phyloP scores from a whole-genome alignment of 345 rosid species.

The Gossypium australe region DNA sequence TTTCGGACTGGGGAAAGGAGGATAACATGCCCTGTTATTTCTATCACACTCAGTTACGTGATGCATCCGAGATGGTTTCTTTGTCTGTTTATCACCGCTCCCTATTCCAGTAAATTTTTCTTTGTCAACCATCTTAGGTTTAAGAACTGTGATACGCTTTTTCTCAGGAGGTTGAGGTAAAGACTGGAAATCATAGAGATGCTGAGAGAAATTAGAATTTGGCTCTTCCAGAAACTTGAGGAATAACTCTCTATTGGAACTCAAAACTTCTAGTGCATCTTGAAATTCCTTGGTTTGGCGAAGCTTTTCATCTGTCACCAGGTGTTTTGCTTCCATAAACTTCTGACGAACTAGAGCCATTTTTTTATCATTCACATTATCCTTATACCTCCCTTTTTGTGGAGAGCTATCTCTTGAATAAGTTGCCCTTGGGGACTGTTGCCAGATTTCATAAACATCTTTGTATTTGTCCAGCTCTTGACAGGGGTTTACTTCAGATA shows the following conservation, averaged over 20 bases:
- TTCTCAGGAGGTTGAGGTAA: conserved; percentile 59
- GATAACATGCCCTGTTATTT: conserved; percentile 33
- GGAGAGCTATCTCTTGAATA: conserved; percentile 41
- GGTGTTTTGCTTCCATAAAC: conserved; percentile 74
- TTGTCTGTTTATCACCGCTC: conserved; percentile 41
- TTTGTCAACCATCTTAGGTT: conserved; percentile 63
- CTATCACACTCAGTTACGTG: conserved; percentile 40
- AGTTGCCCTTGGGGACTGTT: conserved; percentile 38
- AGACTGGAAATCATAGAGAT: conserved; percentile 44
- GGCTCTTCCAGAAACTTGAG: conserved; percentile 75
- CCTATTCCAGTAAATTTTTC: conserved; percentile 37
- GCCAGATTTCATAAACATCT: conserved; percentile 69
- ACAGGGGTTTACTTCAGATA: conserved; percentile 23
- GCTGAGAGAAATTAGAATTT: conserved; percentile 57
- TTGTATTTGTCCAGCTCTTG: conserved; percentile 40
- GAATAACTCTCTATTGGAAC: conserved; percentile 66
- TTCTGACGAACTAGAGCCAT: conserved; percentile 81
- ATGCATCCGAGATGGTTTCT: conserved; percentile 34
- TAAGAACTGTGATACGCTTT: conserved; percentile 80
- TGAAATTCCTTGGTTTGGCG: conserved; percentile 76
- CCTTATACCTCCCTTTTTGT: conserved; percentile 37
- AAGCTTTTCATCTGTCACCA: conserved; percentile 69
- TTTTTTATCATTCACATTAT: conserved; percentile 34
- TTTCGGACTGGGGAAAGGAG: conserved; percentile 33
- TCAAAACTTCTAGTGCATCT: conserved; percentile 75